Base-by-base conservation (phyloP, 2,329 filamentous ascomycete species). In the Pyrenochaeta sp. region DNA sequence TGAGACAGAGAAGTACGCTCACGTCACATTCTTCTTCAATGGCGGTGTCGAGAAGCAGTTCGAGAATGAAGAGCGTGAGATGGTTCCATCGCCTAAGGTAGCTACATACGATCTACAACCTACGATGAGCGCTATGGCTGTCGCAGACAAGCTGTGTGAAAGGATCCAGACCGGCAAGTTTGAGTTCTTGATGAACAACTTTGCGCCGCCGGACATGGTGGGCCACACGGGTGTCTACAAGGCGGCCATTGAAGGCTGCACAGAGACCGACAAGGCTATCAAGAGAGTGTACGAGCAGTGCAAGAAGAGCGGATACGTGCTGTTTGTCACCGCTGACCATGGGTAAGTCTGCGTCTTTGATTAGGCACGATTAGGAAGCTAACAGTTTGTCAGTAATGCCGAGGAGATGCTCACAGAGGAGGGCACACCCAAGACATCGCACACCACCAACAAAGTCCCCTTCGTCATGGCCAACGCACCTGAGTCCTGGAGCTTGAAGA, bases 1-100 rank as follows among this genome's bases (percentile, higher is more conserved):
- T 56, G 95, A 99, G 86, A 99, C 95, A 2, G 95, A 99, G 81
- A 99, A 99, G 85, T 99, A 99, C 80, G 95, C 95, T 36, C 95
- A 99, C 83, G 95, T 99, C 65, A 98, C 95, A 56, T 98, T 98
- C 87, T 98, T 98, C 87, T 98, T 98, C 89, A 99, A 99, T 82
- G 95, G 95, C 56, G 95, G 95, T 75, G 91, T 97, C 52, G 95
- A 99, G 84, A 96, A 97, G 84, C 91, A 92, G 64, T 99, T 97
- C 81, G 88, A 91, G 52, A 90, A 93, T 47, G 95, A 99, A 82
- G 88, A 90, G 62, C 91, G 95, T 66, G 95, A 99, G 73, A 91
- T 97, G 84, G 93, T 99, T 45, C 89, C 93, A 49, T 97, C 92
- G 48, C 96, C 96, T 79, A 94, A 90, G 85, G 95, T 99, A 36